Conservation (phyloP, 2,329 filamentous ascomycete genomes). For the Conoideocrella luteorostrata region DNA sequence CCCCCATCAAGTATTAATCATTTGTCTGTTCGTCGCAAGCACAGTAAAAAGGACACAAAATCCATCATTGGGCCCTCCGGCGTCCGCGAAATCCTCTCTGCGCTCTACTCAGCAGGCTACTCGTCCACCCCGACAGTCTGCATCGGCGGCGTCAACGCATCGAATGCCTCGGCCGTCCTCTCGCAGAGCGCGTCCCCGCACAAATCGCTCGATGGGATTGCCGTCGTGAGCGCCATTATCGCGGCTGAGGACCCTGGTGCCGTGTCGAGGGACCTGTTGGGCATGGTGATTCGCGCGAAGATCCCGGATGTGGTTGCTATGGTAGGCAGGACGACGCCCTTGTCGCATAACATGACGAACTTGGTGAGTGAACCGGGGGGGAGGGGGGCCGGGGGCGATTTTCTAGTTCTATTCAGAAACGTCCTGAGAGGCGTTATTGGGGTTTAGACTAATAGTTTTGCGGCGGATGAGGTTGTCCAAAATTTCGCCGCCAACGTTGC, state of each 20-base stretch:
- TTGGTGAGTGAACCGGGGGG: too few relatives aligned
- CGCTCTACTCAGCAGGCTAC: slow-evolving; percentile 45
- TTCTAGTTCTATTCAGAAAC: too few relatives aligned
- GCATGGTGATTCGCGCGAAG: slow-evolving; percentile 41
- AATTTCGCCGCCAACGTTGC: slow-evolving; percentile 92
- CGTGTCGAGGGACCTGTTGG: slow-evolving; percentile 53
- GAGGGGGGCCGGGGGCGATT: too few relatives aligned
- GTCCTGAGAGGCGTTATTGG: too few relatives aligned
- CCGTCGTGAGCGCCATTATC: slow-evolving; percentile 85
- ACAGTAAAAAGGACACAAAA: slow-evolving; percentile 80
- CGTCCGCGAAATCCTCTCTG: slow-evolving; percentile 44
- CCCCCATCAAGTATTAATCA: too few relatives aligned
- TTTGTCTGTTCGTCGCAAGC: background rate
- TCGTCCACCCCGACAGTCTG: slow-evolving; percentile 59
- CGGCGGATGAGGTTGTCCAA: slow-evolving; percentile 80
- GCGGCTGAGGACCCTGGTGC: slow-evolving; percentile 60
- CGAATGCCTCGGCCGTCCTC: slow-evolving; percentile 68
- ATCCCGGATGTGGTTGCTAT: slow-evolving; percentile 46
- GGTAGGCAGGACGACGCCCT: slow-evolving; percentile 58
- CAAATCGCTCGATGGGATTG: slow-evolving; percentile 71
- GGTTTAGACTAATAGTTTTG: too few relatives aligned
- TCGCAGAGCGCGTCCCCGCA: slow-evolving; percentile 51
- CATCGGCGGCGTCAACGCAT: slow-evolving; percentile 80
- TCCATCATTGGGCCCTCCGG: slow-evolving; percentile 50
- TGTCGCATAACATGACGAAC: slow-evolving; percentile 97